Evolutionary conservation across 2,329 filamentous ascomycete species (phyloP).

Genomic region (Stemphylium lycopersici): DNA sequence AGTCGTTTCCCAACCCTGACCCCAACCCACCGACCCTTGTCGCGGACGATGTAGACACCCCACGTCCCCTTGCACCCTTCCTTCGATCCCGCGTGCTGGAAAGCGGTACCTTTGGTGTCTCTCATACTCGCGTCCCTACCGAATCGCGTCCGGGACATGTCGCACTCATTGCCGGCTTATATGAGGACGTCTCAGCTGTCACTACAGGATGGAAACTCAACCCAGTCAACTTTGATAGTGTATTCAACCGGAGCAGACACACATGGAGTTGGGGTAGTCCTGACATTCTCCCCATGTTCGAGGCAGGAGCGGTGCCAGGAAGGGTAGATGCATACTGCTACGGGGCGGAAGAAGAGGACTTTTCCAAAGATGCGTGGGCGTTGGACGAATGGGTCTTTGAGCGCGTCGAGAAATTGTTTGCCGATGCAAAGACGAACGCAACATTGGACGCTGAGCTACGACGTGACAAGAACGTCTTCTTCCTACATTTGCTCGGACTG

Average conservation of each 20-base stretch:
- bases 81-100: constrained; percentile 86
- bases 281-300: constrained; percentile 97
- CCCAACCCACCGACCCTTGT: constrained; percentile 61
- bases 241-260: constrained; percentile 95
- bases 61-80: constrained; percentile 86
- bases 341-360: constrained; percentile 84
- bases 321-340: constrained; percentile 89
- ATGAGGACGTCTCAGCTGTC: constrained; percentile 97
- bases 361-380: constrained; percentile 77
- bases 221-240: constrained; percentile 96
- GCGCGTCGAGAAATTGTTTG: constrained; percentile 85
- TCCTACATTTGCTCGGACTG: constrained; percentile 88
- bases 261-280: constrained; percentile 99
- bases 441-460: constrained; percentile 74
- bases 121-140: constrained; percentile 94
- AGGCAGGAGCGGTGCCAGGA: constrained; percentile 86
- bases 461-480: constrained; percentile 90
- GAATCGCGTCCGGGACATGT: constrained; percentile 97
- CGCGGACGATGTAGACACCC: constrained; percentile 66
- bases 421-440: constrained; percentile 76
- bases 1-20: constrained; percentile 88
- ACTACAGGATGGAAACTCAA: constrained; percentile 99
- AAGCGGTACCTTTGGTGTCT: constrained; percentile 94
- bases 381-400: constrained; percentile 97
- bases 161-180: constrained; percentile 92